Base-by-base conservation (phyloP, 768 basidiomycete species). In the Lepiota subincarnata region DNA sequence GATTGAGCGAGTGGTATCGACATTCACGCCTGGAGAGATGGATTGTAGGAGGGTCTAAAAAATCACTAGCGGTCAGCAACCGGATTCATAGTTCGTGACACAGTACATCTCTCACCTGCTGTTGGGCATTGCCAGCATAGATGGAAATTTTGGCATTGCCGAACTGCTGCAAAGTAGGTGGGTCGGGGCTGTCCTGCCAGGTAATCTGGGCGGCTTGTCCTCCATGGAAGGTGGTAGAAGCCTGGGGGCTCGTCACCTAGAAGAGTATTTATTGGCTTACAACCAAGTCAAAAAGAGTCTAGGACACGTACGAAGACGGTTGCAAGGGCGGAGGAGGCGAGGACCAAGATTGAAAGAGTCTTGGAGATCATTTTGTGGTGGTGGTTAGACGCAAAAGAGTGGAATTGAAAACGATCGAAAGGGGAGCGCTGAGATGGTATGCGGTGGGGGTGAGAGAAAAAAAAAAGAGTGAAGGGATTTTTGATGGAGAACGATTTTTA, bases 211-310 rank as follows among this genome's bases (percentile, higher is more conserved):
- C 70, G 8, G 56, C 50, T 57, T 81, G 69, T 4, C 86, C 86
- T 50, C 71, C 84, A 13, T 74, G 59, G 60, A 77, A 80, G 6
- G 62, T 68, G 10, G 79, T 74, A 0, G 70, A 36, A 7, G 71
- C 66, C 13, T 77, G 69, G 2, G 89, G 89, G 1, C 63, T 50
- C 12, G 86, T 91, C 12, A 83, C 67, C 88, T 90, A 53, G 14
- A 45, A 48, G 37, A 56, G 41, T 10, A 14, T 37, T 36, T 53
- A 4, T 53, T 38, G 38, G 24, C 36, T 22, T 39, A 48, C 41
- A 47, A 39, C 35, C 40, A 46, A 46, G 61, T 60, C 3, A 24
- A 41, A 40, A 50, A 54, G 26, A 49, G 55, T 19, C n/a, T 36
- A 43, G 35, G 41, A 48, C 0, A 73, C 79, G 39, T 62, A 87